phyloP scores from a whole-genome alignment of 331 rosid species.

The Phaseolus coccineus region DNA sequence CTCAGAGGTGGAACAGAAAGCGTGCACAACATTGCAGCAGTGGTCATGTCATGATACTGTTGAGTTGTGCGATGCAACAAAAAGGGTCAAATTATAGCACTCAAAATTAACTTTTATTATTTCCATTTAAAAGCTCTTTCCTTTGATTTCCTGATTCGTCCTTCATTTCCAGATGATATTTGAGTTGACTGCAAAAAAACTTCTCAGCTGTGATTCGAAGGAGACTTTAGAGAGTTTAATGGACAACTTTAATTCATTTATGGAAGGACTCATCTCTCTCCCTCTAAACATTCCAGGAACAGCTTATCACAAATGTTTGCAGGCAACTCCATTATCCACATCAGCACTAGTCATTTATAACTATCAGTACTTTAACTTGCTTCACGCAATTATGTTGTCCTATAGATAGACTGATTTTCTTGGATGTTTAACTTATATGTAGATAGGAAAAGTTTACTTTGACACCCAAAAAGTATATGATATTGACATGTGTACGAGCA shows the following conservation, averaged over 20 bases:
- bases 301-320: conserved; percentile 73
- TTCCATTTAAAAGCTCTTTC: conserved; percentile 11
- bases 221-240: conserved; percentile 63
- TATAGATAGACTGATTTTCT: no score
- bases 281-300: conserved; percentile 84
- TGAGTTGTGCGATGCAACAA: conserved; percentile 73
- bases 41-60: conserved; percentile 61
- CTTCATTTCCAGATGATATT: conserved; percentile 73
- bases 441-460: no score
- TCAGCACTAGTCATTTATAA: neutral
- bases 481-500: no score
- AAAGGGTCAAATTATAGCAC: conserved; percentile 52
- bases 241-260: conserved; percentile 68
- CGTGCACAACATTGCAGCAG: conserved; percentile 54
- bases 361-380: no score
- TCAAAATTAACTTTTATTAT: neutral
- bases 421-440: no score
- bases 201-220: conserved; percentile 69
- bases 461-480: no score
- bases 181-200: conserved; percentile 79
- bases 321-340: conserved; percentile 45
- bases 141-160: neutral
- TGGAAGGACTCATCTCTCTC: conserved; percentile 79
- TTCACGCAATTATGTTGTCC: no score
- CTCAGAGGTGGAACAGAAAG: conserved; percentile 64